Conservation (phyloP, 306 rosid species). For the Sindora glabra region DNA sequence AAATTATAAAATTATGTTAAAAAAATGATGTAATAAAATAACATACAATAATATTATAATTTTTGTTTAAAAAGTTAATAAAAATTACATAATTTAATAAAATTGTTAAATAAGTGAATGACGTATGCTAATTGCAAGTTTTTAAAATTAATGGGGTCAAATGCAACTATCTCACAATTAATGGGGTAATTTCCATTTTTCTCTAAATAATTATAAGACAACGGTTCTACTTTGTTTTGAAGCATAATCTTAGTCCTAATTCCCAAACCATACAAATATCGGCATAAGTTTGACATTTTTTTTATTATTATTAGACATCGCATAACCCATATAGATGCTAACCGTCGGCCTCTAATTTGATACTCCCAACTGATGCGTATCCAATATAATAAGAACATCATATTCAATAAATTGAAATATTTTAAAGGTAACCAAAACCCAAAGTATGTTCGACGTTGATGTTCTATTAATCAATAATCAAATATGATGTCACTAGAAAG, state of each 20-base stretch:
- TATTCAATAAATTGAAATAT: background rate
- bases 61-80: too few species aligned
- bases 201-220: too few species aligned
- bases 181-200: background rate
- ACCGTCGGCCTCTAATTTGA: background rate
- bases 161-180: background rate
- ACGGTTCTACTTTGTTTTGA: background rate
- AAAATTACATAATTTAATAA: too few species aligned
- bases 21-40: too few species aligned
- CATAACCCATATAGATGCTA: too few species aligned
- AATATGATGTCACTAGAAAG: slow-evolving; percentile 15
- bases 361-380: slow-evolving; percentile 18
- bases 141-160: too few species aligned
- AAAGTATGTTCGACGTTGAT: slow-evolving; percentile 22
- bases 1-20: too few species aligned
- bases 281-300: slow-evolving; percentile 3
- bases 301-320: background rate
- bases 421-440: slow-evolving; percentile 20
- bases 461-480: slow-evolving; percentile 2
- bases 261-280: slow-evolving; percentile 9
- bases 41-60: too few species aligned
- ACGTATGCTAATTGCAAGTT: too few species aligned
- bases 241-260: background rate
- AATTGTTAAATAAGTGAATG: too few species aligned
- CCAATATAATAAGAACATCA: background rate